Percentiles rank a stretch among this genome's conserved stretches.
phyloP scores from a whole-genome alignment of 352 stramenopile genomes.

The Albugo candida region DNA sequence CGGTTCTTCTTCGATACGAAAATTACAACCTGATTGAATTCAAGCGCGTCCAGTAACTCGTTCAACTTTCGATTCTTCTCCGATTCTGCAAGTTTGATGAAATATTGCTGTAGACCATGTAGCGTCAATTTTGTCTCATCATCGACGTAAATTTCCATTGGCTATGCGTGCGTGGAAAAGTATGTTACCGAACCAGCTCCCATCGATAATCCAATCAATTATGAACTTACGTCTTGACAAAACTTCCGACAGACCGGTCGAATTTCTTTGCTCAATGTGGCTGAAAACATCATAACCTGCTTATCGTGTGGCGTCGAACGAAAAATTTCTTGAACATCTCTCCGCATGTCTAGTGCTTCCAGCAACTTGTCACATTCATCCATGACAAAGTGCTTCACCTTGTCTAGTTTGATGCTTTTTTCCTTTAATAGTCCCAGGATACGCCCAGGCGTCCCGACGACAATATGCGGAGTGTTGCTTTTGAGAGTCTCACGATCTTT shows the following conservation, averaged over 20 bases:
- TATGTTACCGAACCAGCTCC: not conserved
- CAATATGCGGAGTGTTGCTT: slow-evolving; percentile 90
- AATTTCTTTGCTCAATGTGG: slow-evolving; percentile 98
- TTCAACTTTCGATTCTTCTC: slow-evolving; percentile 99
- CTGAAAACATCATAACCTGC: slow-evolving; percentile 99
- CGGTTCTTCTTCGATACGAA: slow-evolving; percentile 96
- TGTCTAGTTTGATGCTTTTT: slow-evolving; percentile 95
- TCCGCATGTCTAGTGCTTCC: slow-evolving; percentile 97
- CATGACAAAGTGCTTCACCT: slow-evolving; percentile 99
- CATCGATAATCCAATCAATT: slow-evolving; percentile 2
- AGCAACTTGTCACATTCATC: slow-evolving; percentile 99
- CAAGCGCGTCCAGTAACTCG: slow-evolving; percentile 96
- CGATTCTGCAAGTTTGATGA: slow-evolving; percentile 95
- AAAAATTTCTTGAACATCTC: slow-evolving; percentile 99
- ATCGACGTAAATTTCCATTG: slow-evolving; percentile 99
- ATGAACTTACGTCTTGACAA: slow-evolving; percentile 87
- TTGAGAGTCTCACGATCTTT: slow-evolving; percentile 94
- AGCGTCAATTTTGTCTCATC: slow-evolving; percentile 99
- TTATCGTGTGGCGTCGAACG: slow-evolving; percentile 97
- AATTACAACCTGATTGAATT: slow-evolving; percentile 99
- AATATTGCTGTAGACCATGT: slow-evolving; percentile 99
- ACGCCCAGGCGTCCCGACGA: slow-evolving; percentile 96
- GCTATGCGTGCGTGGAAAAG: slow-evolving; percentile 20
- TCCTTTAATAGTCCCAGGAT: slow-evolving; percentile 79
- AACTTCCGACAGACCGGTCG: slow-evolving; percentile 99